A percentile compares a stretch with the other conserved stretches of the same genome.
phyloP scores from a whole-genome alignment of 78 protist species.

The Guillardia theta region DNA sequence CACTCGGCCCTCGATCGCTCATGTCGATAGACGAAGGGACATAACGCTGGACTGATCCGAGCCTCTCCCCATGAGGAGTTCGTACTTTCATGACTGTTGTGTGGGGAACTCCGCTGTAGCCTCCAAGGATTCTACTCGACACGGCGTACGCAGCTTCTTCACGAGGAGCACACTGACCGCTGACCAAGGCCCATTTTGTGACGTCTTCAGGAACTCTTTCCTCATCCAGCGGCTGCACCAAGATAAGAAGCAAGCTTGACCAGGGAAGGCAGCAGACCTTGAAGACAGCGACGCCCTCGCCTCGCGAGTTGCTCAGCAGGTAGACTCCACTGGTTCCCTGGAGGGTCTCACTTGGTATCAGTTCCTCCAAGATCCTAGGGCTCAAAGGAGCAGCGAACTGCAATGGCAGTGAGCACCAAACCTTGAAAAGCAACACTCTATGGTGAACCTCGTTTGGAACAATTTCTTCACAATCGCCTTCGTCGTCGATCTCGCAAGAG shows the following conservation, averaged over 20 bases:
- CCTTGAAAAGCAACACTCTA: too few relatives aligned
- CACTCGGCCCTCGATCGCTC: background rate
- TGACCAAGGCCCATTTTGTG: background rate
- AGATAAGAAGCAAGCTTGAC: background rate
- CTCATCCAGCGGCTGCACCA: background rate
- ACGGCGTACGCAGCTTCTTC: constrained; percentile 12
- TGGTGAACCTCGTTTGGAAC: too few relatives aligned
- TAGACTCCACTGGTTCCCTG: background rate
- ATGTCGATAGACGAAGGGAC: background rate
- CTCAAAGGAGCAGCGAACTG: too few relatives aligned
- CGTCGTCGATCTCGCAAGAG: too few relatives aligned
- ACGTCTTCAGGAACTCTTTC: background rate
- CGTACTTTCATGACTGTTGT: background rate
- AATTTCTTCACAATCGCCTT: too few relatives aligned
- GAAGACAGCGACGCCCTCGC: constrained; percentile 11
- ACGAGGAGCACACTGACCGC: background rate
- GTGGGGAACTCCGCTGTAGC: background rate
- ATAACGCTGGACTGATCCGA: background rate
- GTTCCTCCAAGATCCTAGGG: background rate
- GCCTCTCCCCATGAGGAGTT: background rate
- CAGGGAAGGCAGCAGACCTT: background rate
- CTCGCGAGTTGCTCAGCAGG: background rate
- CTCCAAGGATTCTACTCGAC: background rate
- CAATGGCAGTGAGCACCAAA: too few relatives aligned
- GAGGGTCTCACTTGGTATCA: background rate